Base-by-base conservation (phyloP, 768 basidiomycete species). In the Trametopsis cervina region DNA sequence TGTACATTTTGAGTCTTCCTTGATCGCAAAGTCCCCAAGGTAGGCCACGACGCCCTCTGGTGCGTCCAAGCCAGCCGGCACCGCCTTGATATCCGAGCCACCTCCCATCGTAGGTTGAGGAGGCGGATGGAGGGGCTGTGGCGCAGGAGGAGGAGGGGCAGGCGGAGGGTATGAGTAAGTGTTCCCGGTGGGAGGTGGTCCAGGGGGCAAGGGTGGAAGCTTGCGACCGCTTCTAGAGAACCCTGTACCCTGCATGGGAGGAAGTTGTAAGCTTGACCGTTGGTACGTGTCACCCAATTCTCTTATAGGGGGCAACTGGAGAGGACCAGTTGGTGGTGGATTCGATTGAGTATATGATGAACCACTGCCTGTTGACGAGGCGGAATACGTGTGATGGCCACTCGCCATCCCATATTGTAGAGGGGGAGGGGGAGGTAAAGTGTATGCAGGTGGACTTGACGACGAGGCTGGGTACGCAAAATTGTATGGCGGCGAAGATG, bases 1-100 rank as follows among this genome's bases (percentile, higher is more conserved):
- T 0, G 81, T 84, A 57, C 68, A 66, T 47, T 77, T 80, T 0
- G 74, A 72, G 25, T 62, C 59, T 55, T 84, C 83, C 0, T 66
- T 61, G 36, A 81, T 62, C 6, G 73, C 62, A 21, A 64, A 63
- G 1, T 66, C 63, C 2, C 66, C 68, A 22, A 73, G 51, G 49
- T 68, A 66, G 10, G 76, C 71, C 1, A 80, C 62, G 20, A 76
- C 58, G 38, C 73, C 71, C 21, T 47, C 45, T 4, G 51, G n/a
- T 63, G 60, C 10, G 49, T 40, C 10, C 40, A 57, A 18, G 50
- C 51, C 26, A 44, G 51, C 46, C 50, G 45, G 17, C 46, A 36
- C 20, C 24, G 42, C 45, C 27, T 47, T 47, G n/a, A 29, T 35
- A 15, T 46, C 45, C n/a, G 9, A 7, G 7, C 22, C n/a, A 4